These are phyloP conservation scores for Pinus tabuliformis DNA, from an alignment of 75 land plant genomes.

Conservation along the genomic window DNA sequence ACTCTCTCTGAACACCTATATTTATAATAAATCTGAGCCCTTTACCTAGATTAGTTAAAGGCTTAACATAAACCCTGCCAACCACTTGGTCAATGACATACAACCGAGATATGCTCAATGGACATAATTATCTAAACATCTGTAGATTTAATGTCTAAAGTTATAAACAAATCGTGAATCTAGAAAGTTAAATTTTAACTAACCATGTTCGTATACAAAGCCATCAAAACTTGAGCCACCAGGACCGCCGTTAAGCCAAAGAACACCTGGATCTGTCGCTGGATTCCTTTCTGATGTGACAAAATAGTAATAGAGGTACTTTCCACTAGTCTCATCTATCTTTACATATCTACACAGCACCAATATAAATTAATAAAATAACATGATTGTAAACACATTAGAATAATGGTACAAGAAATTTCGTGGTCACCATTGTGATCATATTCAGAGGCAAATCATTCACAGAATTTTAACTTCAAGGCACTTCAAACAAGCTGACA, in stretches of 20 bases:
- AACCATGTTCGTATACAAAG: too few relatives aligned
- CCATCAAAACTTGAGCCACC: constrained; percentile 96
- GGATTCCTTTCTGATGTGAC: constrained; percentile 66
- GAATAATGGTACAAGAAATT: background rate
- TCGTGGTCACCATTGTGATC: too few relatives aligned
- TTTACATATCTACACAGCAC: constrained; percentile 61
- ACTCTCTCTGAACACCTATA: too few relatives aligned
- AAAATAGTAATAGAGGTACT: constrained; percentile 86
- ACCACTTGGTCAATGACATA: too few relatives aligned
- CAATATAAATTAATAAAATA: too few relatives aligned
- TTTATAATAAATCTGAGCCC: too few relatives aligned
- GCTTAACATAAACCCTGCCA: too few relatives aligned
- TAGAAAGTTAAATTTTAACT: too few relatives aligned
- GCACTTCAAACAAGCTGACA: background rate
- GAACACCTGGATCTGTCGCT: constrained; percentile 73
- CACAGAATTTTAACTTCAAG: background rate
- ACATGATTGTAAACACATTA: background rate
- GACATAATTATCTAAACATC: too few relatives aligned
- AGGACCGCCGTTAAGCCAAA: constrained; percentile 97
- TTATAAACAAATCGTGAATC: background rate
- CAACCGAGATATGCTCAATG: too few relatives aligned
- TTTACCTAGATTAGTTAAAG: too few relatives aligned
- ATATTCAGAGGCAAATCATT: background rate
- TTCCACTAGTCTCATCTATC: constrained; percentile 31
- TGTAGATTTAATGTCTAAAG: background rate